Evolutionary conservation across 108 stramenopile species (phyloP), one percentile per base, ranked within the genome.

Genomic region (Bacterosira constricta): DNA sequence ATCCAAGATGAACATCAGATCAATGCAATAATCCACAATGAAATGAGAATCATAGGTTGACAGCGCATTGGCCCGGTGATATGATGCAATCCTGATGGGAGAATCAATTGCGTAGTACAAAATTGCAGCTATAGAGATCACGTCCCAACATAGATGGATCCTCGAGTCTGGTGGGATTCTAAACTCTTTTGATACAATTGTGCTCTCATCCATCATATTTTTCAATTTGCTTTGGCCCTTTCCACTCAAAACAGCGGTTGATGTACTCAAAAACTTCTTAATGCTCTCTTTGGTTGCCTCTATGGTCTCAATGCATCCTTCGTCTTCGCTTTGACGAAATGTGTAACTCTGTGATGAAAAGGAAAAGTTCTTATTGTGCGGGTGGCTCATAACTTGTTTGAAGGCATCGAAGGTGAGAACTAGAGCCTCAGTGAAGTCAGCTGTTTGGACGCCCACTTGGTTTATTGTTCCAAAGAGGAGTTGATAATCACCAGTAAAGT

Each of bases 401-500:
- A 82, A 79, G 7, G 44, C 66, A 29, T 68, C 50, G 60, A 77
- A 79, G 13, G 81, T 45, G 30, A 82, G 71, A 25, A 69, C 78
- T 7, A 83, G 35, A 1, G 71, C 73, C 54, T 85, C 85, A 15
- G 72, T 53, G 35, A 80, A 80, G 36, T 67, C 73, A 32, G 58
- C 52, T 42, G 80, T 31, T 11, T 53, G 32, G 34, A 78, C 63
- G 26, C 73, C 66, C n/a, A 83, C 73, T 44, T 83, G 77, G 32
- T 83, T 79, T 45, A 60, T 36, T 42, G 77, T 78, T 44, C 57
- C 82, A 60, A 83, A 83, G 4, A 86, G 60, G 5, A 86, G 73
- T 61, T 83, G 85, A 54, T 72, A 77, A 75, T 86, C 85, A 36
- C 85, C 85, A 30, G 83, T 66, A 52, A 64, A 85, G 73, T 85